Evolutionary conservation across 1,284 basidiomycete genomes (phyloP), one percentile per base, ranked within the genome.

Genomic region (Leccinum pachyderme): DNA sequence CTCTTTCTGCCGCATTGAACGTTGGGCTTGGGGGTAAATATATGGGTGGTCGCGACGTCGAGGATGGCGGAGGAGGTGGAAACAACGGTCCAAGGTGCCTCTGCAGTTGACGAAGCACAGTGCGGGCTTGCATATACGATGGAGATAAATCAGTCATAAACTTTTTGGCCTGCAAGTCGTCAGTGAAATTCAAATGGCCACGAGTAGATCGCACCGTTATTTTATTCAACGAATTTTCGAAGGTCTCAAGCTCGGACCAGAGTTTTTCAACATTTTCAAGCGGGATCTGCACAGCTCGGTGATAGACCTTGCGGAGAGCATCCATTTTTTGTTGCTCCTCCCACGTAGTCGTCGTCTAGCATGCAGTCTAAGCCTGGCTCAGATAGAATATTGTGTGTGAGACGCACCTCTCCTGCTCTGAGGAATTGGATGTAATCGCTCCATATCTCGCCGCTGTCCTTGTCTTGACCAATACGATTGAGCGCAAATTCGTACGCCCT

Each of bases 281-380:
- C 0, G 97, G 97, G 24, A 97, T 93, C 63, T 93, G 90, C 31
- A 98, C 90, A 0, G 93, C 96, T 49, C 93, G 85, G 66, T 97
- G 94, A 73, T 96, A 98, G 4, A 93, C 86, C 68, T 93, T 93
- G 53, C 96, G 87, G 4, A 99, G 78, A 4, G 86, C 83, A 65
- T 98, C 96, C 86, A 94, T 95, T 72, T 95, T 94, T 69, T 96
- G 93, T 65, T 96, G 93, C 61, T 91, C 87, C 70, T 98, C 95
- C 95, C 95, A 98, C 24, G 91, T 90, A 44, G 87, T 89, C 15
- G 81, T 81, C 2, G 84, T 78, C 84, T 90, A 61, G 15, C 2
- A 44, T 44, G 9, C 29, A 11, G 18, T 37, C 27, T 58, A 27
- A 59, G 56, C 54, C 39, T 53, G 54, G 49, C 37, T 44, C 29